Evolutionary conservation across 306 rosid genomes (phyloP).

Genomic region (Pueraria montana): DNA sequence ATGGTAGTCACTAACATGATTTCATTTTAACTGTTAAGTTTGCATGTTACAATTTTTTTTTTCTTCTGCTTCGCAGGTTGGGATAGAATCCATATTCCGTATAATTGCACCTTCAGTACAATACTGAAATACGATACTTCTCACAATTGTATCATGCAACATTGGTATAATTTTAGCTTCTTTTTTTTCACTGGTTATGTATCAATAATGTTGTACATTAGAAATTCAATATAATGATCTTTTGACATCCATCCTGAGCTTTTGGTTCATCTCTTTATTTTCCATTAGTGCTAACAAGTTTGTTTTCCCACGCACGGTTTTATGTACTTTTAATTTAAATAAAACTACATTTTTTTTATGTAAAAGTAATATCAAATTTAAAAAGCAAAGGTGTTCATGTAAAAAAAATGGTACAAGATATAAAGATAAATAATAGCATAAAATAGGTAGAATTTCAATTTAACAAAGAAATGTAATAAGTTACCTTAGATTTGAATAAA

Average conservation of each 20-base stretch:
- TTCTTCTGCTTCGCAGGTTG: constrained; percentile 49
- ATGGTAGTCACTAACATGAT: neutral
- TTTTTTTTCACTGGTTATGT: constrained; percentile 9
- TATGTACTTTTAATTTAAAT: neutral
- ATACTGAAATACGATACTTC: constrained; percentile 33
- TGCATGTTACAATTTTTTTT: neutral
- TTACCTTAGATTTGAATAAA: neutral
- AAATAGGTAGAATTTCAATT: neutral
- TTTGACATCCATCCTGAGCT: constrained; percentile 25
- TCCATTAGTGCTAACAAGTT: neutral
- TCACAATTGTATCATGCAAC: constrained; percentile 49
- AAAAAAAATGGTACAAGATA: neutral
- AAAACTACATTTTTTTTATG: neutral
- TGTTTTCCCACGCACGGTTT: neutral
- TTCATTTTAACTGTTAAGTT: neutral
- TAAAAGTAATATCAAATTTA: neutral
- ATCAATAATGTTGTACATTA: constrained; percentile 38
- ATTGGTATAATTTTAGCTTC: constrained; percentile 42
- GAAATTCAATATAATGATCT: constrained; percentile 35
- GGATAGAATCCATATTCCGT: constrained; percentile 48
- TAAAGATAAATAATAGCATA: neutral
- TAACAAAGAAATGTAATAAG: neutral
- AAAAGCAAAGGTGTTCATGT: neutral
- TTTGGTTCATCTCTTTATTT: constrained; percentile 12
- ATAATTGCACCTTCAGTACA: constrained; percentile 45